Base-by-base conservation (phyloP, 495 filamentous ascomycete species). In the Rhizodiscina lignyota region DNA sequence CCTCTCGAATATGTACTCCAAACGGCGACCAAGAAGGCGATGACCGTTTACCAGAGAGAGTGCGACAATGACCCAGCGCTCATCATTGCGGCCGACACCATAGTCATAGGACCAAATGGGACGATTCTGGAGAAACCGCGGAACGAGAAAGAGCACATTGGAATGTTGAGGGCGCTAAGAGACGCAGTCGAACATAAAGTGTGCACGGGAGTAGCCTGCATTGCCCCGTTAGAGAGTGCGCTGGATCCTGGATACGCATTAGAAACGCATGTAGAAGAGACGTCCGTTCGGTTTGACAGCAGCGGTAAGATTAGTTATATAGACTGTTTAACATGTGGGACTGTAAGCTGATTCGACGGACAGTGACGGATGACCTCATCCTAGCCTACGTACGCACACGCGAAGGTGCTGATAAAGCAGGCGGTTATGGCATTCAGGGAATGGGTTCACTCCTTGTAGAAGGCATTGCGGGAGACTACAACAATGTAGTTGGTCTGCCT, bases 401-500 rank as follows among this genome's bases (percentile, higher is more conserved):
- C 28, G 91, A 97, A 61, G 89, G 91, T 1, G 83, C 66, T 18
- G 89, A 97, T 57, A 97, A 96, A 65, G 91, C 89, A 0, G 89
- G 89, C 1, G 91, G 89, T 0, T 97, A 97, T 58, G 91, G 83
- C 6, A 63, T 96, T 29, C 89, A 97, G 56, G 86, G 86, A 2
- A 51, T 87, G 2, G 89, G 83, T n/a, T 70, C 74, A 1, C 67
- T 93, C 44, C 51, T 96, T 38, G 68, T 97, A 13, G 84, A 94
- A 56, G 75, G 65, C 56, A 78, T 97, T 37, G 77, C 94, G 43
- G 91, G 89, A 4, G 72, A 71, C 30, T 84, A 74, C 49, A 87
- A 97, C 67, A 96, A 96, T 62, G 89, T 96, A 4, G 72, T 97
- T 34, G 89, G 91, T n/a, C 54, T 97, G 61, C 89, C 89, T 21